Conservation (phyloP, 1,284 basidiomycete species). For the Tylopilus orsonianus region DNA sequence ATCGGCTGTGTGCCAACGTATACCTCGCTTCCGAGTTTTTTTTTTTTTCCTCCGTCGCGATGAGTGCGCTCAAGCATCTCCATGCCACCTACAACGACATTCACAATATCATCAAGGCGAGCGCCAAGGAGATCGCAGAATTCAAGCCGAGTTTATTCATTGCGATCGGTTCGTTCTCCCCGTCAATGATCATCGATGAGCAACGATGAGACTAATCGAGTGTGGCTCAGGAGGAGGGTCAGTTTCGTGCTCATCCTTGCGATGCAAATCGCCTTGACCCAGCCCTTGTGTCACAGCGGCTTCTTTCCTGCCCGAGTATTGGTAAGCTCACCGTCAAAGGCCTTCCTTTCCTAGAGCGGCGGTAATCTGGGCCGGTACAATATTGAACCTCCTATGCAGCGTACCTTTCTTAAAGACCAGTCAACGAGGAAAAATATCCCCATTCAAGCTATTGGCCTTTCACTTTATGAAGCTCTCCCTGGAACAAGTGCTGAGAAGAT, state of each 20-base stretch:
- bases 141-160: constrained; percentile 81
- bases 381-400: constrained; percentile 39
- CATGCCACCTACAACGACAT: constrained; percentile 82
- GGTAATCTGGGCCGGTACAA: not conserved
- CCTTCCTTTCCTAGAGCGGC: not conserved
- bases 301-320: constrained; percentile 94
- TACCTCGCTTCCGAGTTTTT: no score
- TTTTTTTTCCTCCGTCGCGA: constrained; percentile 17
- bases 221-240: constrained; percentile 68
- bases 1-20: no score
- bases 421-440: constrained; percentile 78
- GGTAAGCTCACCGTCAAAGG: constrained; percentile 42
- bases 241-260: constrained; percentile 35
- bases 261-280: constrained; percentile 12
- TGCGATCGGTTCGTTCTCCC: constrained; percentile 64
- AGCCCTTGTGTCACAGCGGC: constrained; percentile 52
- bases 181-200: not conserved
- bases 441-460: constrained; percentile 91
- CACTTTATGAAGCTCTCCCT: constrained; percentile 85
- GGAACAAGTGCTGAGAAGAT: constrained; percentile 75
- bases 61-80: constrained; percentile 57
- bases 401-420: constrained; percentile 82
- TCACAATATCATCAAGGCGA: constrained; percentile 73
- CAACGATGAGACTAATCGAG: not conserved
- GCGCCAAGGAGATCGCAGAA: constrained; percentile 60